Conservation (phyloP, 768 basidiomycete genomes). For the Leucocoprinus sp. region DNA sequence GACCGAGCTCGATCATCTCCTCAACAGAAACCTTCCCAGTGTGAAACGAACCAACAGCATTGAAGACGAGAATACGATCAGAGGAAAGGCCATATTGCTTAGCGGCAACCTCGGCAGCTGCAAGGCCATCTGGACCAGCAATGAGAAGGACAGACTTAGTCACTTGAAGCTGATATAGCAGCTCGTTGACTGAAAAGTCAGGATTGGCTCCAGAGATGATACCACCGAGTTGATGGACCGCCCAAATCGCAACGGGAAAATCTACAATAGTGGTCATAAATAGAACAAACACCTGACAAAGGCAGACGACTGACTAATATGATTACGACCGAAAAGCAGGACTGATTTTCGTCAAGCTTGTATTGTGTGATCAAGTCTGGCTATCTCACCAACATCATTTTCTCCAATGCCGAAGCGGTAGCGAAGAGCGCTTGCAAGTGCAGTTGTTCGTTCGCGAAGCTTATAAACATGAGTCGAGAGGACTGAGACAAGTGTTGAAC, state of each 20-base stretch:
- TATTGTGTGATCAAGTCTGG: background rate
- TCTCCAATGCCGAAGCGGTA: constrained; percentile 40
- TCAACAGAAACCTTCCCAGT: constrained; percentile 30
- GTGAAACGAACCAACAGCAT: constrained; percentile 16
- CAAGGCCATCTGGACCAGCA: constrained; percentile 35
- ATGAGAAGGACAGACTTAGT: constrained; percentile 42
- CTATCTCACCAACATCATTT: constrained; percentile 39
- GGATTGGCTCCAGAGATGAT: constrained; percentile 61
- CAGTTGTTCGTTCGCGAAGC: constrained; percentile 39
- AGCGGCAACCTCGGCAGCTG: constrained; percentile 36
- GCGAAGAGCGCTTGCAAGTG: constrained; percentile 39
- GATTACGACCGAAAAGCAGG: constrained; percentile 58
- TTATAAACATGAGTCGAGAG: constrained; percentile 13
- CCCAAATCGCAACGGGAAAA: constrained; percentile 49
- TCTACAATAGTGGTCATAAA: constrained; percentile 24
- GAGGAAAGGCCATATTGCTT: constrained; percentile 26
- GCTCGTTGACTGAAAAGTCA: constrained; percentile 42
- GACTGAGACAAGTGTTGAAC: background rate
- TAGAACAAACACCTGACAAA: background rate
- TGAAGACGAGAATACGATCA: constrained; percentile 38
- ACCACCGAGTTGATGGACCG: constrained; percentile 46
- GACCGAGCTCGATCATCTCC: constrained; percentile 40
- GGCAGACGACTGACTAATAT: constrained; percentile 37
- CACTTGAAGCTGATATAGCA: constrained; percentile 45
- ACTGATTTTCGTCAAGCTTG: constrained; percentile 27